Base-by-base conservation (phyloP, 768 basidiomycete genomes). In the Lactarius trivialis region DNA sequence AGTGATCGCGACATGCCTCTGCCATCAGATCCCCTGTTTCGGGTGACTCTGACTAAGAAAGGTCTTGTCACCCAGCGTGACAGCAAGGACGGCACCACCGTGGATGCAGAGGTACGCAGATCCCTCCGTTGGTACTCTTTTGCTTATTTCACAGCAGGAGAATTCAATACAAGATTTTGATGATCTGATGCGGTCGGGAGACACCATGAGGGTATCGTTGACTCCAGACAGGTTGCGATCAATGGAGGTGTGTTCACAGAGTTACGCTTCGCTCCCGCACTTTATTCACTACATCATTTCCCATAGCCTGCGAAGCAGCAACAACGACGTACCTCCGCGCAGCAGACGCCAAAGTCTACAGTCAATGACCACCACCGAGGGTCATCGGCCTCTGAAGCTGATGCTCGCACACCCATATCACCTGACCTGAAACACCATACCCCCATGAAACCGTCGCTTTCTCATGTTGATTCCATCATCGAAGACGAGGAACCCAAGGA, bases 181-280 rank as follows among this genome's bases (percentile, higher is more conserved):
- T 74, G 86, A 93, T 73, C 78, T 98, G 73, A 88, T 98, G 85
- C 85, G 84, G 56, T 93, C 91, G 61, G 84, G 88, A 63, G 81
- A 88, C 61, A 98, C 95, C 21, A 90, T 97, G 89, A 97, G 93
- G 72, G 86, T 98, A 68, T 96, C 93, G 45, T 81, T 97, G 65
- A 98, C 95, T 36, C 95, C 95, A 60, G 93, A 97, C 77, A 82
- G 95, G 58, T 78, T 98, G 60, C 89, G 86, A 71, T 91, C 85
- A 55, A 95, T 96, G 84, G 93, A 97, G 82, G 94, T 95, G 55
- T 28, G 63, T 51, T 36, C 26, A 6, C 21, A 39, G 75, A 71
- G 83, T 78, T 34, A 41, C 57, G 6, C 56, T 34, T 55, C 55
- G 58, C 14, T 66, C 69, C n/a, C 62, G 12, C 4, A 14, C 60